These are phyloP conservation scores for Pulveroboletus ravenelii DNA, from an alignment of 768 basidiomycete genomes.

Conservation along the genomic window DNA sequence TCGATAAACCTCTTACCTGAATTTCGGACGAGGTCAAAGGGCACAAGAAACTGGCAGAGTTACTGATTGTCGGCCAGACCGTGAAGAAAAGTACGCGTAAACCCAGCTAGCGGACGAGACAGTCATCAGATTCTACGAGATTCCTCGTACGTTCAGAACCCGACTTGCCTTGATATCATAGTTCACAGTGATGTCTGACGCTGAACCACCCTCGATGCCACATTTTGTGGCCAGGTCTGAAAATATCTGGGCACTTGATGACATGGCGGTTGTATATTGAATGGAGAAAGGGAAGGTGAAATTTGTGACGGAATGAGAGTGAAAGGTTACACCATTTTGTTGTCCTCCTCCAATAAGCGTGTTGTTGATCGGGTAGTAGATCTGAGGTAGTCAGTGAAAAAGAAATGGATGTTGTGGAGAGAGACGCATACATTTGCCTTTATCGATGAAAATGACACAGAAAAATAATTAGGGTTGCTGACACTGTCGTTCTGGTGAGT, in stretches of 20 bases:
- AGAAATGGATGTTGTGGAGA: background rate
- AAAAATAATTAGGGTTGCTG: constrained; percentile 78
- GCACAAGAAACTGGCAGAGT: constrained; percentile 58
- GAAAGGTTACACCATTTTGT: constrained; percentile 41
- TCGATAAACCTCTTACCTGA: constrained; percentile 10
- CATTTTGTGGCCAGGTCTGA: constrained; percentile 61
- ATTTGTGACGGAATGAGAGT: constrained; percentile 52
- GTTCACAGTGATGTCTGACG: constrained; percentile 48
- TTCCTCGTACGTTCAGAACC: background rate
- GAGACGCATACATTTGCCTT: constrained; percentile 46
- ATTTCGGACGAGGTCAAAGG: constrained; percentile 43
- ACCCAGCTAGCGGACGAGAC: constrained; percentile 43
- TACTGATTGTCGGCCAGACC: constrained; percentile 61
- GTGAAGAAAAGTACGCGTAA: constrained; percentile 61
- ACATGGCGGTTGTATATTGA: constrained; percentile 49
- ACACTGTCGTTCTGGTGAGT: constrained; percentile 44
- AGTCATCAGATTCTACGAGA: constrained; percentile 8
- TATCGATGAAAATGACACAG: constrained; percentile 60
- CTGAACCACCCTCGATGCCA: constrained; percentile 43
- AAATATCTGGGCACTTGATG: constrained; percentile 54
- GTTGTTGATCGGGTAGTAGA: constrained; percentile 72
- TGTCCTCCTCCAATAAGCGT: constrained; percentile 63
- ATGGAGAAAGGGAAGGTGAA: constrained; percentile 76
- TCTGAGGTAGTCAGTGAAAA: constrained; percentile 34
- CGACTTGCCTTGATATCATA: constrained; percentile 59